Evolutionary conservation across 495 filamentous ascomycete genomes (phyloP).

Genomic region (Extremus antarcticus): DNA sequence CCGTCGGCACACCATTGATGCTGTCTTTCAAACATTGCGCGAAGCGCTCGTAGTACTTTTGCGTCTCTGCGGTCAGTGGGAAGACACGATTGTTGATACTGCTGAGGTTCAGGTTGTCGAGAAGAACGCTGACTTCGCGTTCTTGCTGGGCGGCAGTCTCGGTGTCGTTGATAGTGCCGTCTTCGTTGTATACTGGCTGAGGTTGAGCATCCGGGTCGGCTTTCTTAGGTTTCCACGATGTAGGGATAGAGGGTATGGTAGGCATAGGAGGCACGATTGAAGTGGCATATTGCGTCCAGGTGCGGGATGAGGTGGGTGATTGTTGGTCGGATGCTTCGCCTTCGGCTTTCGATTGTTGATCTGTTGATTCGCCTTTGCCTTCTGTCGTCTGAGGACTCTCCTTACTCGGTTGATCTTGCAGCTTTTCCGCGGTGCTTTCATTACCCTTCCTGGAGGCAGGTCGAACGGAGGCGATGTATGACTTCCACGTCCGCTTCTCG

Average conservation of each 20-base stretch:
- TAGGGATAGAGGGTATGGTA: conserved; percentile 12
- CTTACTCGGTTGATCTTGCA: neutral
- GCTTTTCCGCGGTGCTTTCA: neutral
- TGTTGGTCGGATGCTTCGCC: neutral
- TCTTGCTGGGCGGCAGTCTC: conserved; percentile 48
- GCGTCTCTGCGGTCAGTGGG: conserved; percentile 67
- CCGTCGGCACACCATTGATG: conserved; percentile 83
- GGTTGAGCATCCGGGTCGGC: conserved; percentile 30
- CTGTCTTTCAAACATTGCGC: conserved; percentile 81
- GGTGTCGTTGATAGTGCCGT: conserved; percentile 27
- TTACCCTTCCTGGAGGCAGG: neutral
- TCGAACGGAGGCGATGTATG: conserved; percentile 10
- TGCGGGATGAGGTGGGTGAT: neutral
- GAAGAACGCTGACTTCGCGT: conserved; percentile 62
- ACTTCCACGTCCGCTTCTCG: conserved; percentile 15
- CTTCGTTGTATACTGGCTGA: conserved; percentile 19
- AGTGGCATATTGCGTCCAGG: conserved; percentile 18
- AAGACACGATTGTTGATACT: conserved; percentile 71
- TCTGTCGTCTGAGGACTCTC: neutral
- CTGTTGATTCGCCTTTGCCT: conserved; percentile 6
- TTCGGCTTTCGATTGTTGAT: neutral
- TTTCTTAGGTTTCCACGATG: conserved; percentile 14
- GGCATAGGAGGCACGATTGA: conserved; percentile 4
- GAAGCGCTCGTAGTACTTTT: conserved; percentile 71
- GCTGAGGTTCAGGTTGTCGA: conserved; percentile 69